Evolutionary conservation across 2,329 filamentous ascomycete genomes (phyloP).

Genomic region (Whalleya microplaca): DNA sequence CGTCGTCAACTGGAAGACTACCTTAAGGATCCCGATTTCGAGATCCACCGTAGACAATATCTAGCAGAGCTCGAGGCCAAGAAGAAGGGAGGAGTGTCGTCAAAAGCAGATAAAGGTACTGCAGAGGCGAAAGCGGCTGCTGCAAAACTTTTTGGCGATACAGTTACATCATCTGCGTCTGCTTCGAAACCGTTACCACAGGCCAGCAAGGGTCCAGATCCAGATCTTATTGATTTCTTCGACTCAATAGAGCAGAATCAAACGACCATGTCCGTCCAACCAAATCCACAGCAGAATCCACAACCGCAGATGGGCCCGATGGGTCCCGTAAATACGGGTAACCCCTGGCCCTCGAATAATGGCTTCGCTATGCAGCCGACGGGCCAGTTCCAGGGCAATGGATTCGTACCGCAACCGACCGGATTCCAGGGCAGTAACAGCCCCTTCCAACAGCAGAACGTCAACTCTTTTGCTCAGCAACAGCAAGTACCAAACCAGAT

Average conservation of each 20-base stretch:
- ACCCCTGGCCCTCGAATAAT: conserved; percentile 42
- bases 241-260: conserved; percentile 91
- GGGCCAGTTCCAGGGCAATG: conserved; percentile 35
- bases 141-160: conserved; percentile 43
- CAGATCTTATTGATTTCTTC: conserved; percentile 92
- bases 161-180: conserved; percentile 29
- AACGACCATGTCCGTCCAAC: conserved; percentile 63
- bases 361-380: conserved; percentile 41
- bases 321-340: conserved; percentile 37
- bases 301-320: conserved; percentile 34
- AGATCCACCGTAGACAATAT: conserved; percentile 90
- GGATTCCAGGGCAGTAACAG: conserved; percentile 46
- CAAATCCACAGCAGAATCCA: conserved; percentile 41
- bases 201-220: conserved; percentile 65
- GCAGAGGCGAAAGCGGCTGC: conserved; percentile 43
- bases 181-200: conserved; percentile 47
- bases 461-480: conserved; percentile 36
- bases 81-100: conserved; percentile 50
- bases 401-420: conserved; percentile 39
- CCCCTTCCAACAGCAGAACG: conserved; percentile 47
- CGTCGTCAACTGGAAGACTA: conserved; percentile 92
- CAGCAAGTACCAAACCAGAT: conserved; percentile 47
- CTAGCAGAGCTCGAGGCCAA: conserved; percentile 81
- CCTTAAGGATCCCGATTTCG: conserved; percentile 91
- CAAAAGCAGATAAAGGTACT: conserved; percentile 42